Conservation (phyloP, 2,329 filamentous ascomycete species). For the Penicillium sp. region DNA sequence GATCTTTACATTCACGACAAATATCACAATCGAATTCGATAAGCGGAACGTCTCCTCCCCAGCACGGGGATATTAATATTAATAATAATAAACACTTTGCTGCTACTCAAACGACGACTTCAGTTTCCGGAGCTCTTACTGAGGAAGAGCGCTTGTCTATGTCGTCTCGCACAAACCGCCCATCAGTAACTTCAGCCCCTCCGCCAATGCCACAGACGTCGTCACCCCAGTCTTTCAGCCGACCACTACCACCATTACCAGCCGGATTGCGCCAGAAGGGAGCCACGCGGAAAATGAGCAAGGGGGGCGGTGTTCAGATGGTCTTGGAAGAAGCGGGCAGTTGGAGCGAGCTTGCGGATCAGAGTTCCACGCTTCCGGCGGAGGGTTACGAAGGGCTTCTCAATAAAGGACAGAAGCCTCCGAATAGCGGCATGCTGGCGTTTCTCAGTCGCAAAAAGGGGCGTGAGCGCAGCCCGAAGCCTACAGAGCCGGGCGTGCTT, state of each 20-base stretch:
- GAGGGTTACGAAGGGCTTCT: constrained; percentile 52
- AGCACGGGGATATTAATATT: constrained; percentile 23
- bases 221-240: constrained; percentile 34
- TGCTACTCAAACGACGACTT: constrained; percentile 3
- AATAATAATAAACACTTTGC: constrained; percentile 19
- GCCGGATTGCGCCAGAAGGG: constrained; percentile 49
- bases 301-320: constrained; percentile 82
- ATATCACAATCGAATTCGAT: constrained; percentile 33
- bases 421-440: constrained; percentile 74
- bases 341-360: constrained; percentile 86
- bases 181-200: constrained; percentile 19
- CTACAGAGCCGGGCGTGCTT: constrained; percentile 85
- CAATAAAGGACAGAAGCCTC: constrained; percentile 42
- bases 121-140: constrained; percentile 2
- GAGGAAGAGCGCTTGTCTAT: constrained; percentile 19
- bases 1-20: constrained; percentile 29
- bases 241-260: constrained; percentile 32
- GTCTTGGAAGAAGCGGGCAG: constrained; percentile 84
- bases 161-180: constrained; percentile 19
- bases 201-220: constrained; percentile 22
- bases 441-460: constrained; percentile 89
- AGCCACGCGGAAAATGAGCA: constrained; percentile 67
- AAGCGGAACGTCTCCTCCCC: constrained; percentile 27
- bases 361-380: constrained; percentile 69
- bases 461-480: constrained; percentile 85